These are phyloP conservation scores for Aspergillus intermedius DNA, from an alignment of 2,329 filamentous ascomycete species.

Conservation along the genomic window DNA sequence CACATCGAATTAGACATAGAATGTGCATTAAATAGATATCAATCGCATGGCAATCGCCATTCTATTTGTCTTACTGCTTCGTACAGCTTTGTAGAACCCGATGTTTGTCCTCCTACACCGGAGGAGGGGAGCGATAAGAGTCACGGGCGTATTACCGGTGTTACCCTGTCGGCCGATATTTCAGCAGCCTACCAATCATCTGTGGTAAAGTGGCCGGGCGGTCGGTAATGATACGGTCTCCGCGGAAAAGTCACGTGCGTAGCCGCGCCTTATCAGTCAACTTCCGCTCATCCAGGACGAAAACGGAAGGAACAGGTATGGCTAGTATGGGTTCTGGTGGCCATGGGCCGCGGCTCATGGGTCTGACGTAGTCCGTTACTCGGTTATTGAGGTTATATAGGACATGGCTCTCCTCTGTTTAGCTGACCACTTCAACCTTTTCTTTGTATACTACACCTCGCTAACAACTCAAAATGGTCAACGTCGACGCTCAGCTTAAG, in stretches of 20 bases:
- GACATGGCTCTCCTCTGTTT: no score
- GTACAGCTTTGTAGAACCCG: no score
- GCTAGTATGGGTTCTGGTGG: background rate
- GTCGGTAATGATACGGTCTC: background rate
- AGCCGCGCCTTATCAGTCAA: background rate
- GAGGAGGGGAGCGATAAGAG: background rate
- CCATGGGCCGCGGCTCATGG: slow-evolving; percentile 18
- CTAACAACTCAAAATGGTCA: slow-evolving; percentile 50
- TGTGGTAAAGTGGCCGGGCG: no score
- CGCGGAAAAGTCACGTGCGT: slow-evolving; percentile 17
- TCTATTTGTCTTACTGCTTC: no score
- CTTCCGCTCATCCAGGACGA: slow-evolving; percentile 12
- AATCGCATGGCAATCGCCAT: no score
- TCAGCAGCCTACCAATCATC: background rate
- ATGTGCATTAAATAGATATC: no score
- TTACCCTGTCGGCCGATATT: background rate
- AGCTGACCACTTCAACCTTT: no score
- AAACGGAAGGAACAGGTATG: background rate
- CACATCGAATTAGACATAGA: background rate
- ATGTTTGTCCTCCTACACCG: background rate
- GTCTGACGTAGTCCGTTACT: slow-evolving; percentile 13
- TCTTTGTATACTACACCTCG: no score
- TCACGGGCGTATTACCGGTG: no score
- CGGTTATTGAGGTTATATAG: slow-evolving; percentile 2
- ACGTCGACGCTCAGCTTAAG: slow-evolving; percentile 70